phyloP scores from a whole-genome alignment of 2,329 filamentous ascomycete genomes.

The Trichoderma sp. region DNA sequence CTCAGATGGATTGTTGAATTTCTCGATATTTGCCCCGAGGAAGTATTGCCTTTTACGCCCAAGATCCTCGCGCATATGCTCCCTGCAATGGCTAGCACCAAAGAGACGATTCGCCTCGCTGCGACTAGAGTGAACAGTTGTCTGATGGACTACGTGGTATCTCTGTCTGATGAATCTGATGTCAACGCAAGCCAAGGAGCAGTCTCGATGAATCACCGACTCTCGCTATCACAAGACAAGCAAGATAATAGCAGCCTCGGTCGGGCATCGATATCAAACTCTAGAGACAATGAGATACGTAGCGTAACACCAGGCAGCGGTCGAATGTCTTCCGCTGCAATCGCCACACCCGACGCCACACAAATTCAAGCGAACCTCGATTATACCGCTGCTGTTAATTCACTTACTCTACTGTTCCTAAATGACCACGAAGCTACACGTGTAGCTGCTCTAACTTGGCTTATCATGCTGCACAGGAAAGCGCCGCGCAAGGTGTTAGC shows the following conservation, averaged over 20 bases:
- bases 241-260: constrained; percentile 49
- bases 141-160: constrained; percentile 91
- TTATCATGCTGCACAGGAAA: constrained; percentile 96
- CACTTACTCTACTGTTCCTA: constrained; percentile 86
- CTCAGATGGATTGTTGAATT: constrained; percentile 95
- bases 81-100: constrained; percentile 88
- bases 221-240: constrained; percentile 45
- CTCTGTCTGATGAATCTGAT: constrained; percentile 69
- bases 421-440: constrained; percentile 96
- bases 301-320: constrained; percentile 52
- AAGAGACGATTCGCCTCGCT: constrained; percentile 84
- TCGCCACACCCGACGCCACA: constrained; percentile 40
- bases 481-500: constrained; percentile 89
- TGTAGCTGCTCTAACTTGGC: constrained; percentile 89
- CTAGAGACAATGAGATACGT: constrained; percentile 51
- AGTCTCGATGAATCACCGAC: constrained; percentile 38
- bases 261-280: constrained; percentile 52
- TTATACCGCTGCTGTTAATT: constrained; percentile 91
- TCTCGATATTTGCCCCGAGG: constrained; percentile 94
- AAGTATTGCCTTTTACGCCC: constrained; percentile 92
- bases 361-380: constrained; percentile 72
- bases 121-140: constrained; percentile 87
- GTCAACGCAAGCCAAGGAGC: constrained; percentile 25
- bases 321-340: constrained; percentile 45
- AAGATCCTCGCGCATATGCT: constrained; percentile 88